Conservation (phyloP, 176 grass and related monocot species). For the Avena eriantha region DNA sequence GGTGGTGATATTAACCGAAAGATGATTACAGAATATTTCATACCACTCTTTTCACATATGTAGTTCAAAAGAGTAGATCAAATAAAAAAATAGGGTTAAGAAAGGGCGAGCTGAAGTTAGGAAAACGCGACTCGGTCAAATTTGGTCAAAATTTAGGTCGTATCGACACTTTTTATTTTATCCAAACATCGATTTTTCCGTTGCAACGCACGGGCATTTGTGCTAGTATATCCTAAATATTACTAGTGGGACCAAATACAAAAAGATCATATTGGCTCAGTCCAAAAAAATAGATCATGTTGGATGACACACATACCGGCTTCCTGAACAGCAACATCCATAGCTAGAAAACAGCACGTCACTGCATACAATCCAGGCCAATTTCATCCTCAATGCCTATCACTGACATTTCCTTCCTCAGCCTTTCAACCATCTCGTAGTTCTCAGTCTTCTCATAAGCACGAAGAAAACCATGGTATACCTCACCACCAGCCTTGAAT, state of each 20-base stretch:
- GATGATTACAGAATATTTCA: no score
- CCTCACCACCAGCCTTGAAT: conserved; percentile 45
- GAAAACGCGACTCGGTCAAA: no score
- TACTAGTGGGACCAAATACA: not conserved
- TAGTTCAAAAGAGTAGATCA: no score
- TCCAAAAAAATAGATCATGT: not conserved
- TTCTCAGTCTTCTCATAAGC: conserved; percentile 50
- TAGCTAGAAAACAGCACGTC: not conserved
- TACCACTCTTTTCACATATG: no score
- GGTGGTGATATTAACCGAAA: no score
- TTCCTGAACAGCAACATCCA: not conserved
- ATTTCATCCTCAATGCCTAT: conserved; percentile 22
- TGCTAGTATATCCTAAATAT: conserved; percentile 6
- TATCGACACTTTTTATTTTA: no score
- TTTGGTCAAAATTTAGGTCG: no score
- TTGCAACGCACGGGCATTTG: no score
- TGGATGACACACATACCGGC: conserved; percentile 32
- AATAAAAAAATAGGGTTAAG: no score
- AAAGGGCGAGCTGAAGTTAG: no score
- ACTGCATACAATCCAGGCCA: conserved; percentile 2
- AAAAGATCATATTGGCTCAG: not conserved
- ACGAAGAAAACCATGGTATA: conserved; percentile 53
- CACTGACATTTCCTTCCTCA: conserved; percentile 58
- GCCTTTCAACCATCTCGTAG: conserved; percentile 53
- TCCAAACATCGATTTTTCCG: no score